These are phyloP conservation scores for Coniophora puteana DNA, from an alignment of 1,284 basidiomycete genomes.

Conservation along the genomic window DNA sequence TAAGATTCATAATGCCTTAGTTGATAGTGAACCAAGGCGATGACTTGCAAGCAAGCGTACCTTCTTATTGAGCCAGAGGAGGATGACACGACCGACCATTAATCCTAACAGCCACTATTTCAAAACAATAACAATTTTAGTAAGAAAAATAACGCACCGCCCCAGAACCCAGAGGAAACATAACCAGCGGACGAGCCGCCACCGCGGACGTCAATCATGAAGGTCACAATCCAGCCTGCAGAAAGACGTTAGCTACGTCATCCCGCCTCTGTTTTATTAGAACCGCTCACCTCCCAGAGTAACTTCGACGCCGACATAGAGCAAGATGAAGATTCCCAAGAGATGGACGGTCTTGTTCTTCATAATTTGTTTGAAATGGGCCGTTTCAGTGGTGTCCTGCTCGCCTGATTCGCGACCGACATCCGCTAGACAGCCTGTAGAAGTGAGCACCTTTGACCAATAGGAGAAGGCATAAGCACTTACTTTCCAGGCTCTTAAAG, in stretches of 20 bases:
- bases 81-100: conserved; percentile 41
- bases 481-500: conserved; percentile 42
- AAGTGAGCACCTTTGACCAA: not conserved
- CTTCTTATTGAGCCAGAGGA: conserved; percentile 30
- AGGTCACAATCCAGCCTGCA: conserved; percentile 47
- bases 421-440: conserved; percentile 21
- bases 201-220: conserved; percentile 33
- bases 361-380: conserved; percentile 36
- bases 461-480: not conserved
- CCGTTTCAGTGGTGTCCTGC: conserved; percentile 10
- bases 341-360: conserved; percentile 34
- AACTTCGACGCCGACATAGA: conserved; percentile 47
- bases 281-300: conserved; percentile 38
- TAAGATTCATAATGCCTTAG: conserved; percentile 25
- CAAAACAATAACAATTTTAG: not conserved
- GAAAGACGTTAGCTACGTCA: conserved; percentile 3
- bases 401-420: conserved; percentile 23
- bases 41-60: not conserved
- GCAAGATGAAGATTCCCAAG: conserved; percentile 40
- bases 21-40: no score
- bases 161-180: conserved; percentile 38
- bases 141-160: conserved; percentile 19
- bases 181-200: conserved; percentile 35
- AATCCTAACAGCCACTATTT: conserved; percentile 24
- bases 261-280: conserved; percentile 25